Conservation (phyloP, 2,329 filamentous ascomycete genomes). For the Pyrenophora graminea region DNA sequence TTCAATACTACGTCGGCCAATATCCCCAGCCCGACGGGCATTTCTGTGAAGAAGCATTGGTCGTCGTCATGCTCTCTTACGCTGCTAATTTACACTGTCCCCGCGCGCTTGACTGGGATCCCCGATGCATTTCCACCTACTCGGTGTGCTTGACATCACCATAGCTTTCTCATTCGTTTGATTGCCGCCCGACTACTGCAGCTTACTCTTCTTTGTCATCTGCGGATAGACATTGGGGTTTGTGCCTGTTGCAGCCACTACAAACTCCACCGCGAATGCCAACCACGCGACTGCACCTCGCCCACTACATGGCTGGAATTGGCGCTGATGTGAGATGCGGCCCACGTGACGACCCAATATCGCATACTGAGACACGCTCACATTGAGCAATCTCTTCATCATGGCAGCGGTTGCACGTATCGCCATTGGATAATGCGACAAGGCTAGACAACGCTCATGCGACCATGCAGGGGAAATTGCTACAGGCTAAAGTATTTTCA, state of each 20-base stretch:
- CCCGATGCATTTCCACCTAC: background rate
- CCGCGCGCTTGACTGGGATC: background rate
- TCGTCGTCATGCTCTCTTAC: background rate
- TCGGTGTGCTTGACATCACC: background rate
- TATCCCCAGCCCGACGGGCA: background rate
- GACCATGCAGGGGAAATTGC: background rate
- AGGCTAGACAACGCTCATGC: background rate
- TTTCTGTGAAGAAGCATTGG: too few species aligned
- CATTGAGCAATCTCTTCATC: background rate
- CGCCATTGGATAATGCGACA: conserved; percentile 6
- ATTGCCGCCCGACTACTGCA: conserved; percentile 13
- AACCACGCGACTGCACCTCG: background rate
- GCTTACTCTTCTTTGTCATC: background rate
- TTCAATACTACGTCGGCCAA: background rate
- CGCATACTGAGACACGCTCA: conserved; percentile 20
- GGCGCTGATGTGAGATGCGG: background rate
- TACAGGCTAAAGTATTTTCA: background rate
- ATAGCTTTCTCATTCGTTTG: background rate
- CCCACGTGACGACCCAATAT: conserved; percentile 7
- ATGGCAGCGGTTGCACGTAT: conserved; percentile 11
- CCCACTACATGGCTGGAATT: conserved; percentile 1
- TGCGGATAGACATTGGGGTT: background rate
- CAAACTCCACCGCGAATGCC: too few species aligned
- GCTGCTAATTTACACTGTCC: background rate
- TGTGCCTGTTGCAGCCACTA: too few species aligned